Base-by-base conservation (phyloP, 2,329 filamentous ascomycete genomes). In the Lasiodiplodia sp. region DNA sequence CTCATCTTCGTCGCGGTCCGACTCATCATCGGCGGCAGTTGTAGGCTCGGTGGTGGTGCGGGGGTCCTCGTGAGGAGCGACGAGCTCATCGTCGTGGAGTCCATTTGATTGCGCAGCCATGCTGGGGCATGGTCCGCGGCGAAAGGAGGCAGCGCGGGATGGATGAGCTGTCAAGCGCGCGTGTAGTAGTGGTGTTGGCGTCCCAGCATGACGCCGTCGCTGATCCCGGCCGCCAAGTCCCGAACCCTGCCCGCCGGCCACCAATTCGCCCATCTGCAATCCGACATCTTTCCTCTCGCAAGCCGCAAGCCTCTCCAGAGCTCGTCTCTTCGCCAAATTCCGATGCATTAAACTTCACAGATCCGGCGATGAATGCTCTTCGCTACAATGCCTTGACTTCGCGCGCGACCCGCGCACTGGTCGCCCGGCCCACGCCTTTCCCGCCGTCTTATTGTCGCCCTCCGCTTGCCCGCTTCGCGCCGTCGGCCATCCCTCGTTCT, bases 11-110 rank as follows among this genome's bases (percentile, higher is more conserved):
- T 64, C 60, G 60, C 18, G 60, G 63, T 69, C 68, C 63, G 58
- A 51, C 37, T 67, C 64, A 25, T 16, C 55, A 71, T 40, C 69
- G 71, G 70, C 70, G 71, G 66, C 74, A 70, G 71, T 71, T 71
- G 58, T 62, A 69, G 40, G 71, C 68, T 68, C 67, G 23, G 21
- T 53, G 51, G 52, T 56, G 55, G 68, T 68, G 64, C 37, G 52
- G 16, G 56, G 49, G 21, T 49, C 87, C 0, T 90, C 88, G 0
- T 88, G 87, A 0, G 88, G 87, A 0, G 84, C 84, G 0, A 84
- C 84, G 0, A 83, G 81, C 0, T 81, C 82, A 0, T 81, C 82
- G 0, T 73, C 67, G 64, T 76, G 77, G 68, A 75, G 70, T 69
- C 77, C 73, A 72, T 72, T 75, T 58, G 74, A 72, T 69, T 76